A percentile compares a stretch with the other conserved stretches of the same genome.
Conservation (phyloP, 495 filamentous ascomycete species). For the Penicillium parvum region DNA sequence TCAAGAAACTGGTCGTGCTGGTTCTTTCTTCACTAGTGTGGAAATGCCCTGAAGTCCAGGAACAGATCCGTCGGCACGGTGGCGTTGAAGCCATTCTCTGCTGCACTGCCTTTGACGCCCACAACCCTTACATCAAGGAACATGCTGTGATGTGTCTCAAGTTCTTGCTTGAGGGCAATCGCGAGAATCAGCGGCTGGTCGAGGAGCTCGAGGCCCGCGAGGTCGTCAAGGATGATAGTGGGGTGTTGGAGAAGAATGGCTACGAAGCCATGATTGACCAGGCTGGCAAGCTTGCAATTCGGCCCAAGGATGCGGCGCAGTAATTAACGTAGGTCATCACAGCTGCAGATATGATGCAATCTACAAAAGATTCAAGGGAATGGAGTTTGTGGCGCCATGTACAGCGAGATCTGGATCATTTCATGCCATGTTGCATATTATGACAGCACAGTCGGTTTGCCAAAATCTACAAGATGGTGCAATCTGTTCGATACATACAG, state of each 20-base stretch:
- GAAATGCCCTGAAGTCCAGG: conserved; percentile 74
- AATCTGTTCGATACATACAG: too few relatives aligned
- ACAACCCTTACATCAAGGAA: conserved; percentile 87
- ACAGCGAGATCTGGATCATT: too few relatives aligned
- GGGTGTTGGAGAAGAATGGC: conserved; percentile 47
- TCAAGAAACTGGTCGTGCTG: conserved; percentile 87
- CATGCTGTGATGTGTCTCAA: conserved; percentile 87
- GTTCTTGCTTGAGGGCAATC: conserved; percentile 80
- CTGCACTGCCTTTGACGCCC: conserved; percentile 80
- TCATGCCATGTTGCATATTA: too few relatives aligned
- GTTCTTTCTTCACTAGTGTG: conserved; percentile 80
- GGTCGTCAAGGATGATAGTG: conserved; percentile 45
- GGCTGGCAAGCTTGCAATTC: conserved; percentile 45
- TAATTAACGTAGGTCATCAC: not conserved
- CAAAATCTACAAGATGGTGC: too few relatives aligned
- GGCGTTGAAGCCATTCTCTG: conserved; percentile 81
- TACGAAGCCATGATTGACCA: conserved; percentile 53
- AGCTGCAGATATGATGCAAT: not conserved
- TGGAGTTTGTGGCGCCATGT: not conserved
- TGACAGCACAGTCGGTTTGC: too few relatives aligned
- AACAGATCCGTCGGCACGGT: conserved; percentile 75
- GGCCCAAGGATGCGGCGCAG: conserved; percentile 23
- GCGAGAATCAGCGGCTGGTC: conserved; percentile 72
- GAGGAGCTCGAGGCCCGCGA: conserved; percentile 57
- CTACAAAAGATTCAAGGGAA: not conserved